These are phyloP conservation scores for Trichoderma oligosporum DNA, from an alignment of 2,329 filamentous ascomycete genomes.

Conservation along the genomic window DNA sequence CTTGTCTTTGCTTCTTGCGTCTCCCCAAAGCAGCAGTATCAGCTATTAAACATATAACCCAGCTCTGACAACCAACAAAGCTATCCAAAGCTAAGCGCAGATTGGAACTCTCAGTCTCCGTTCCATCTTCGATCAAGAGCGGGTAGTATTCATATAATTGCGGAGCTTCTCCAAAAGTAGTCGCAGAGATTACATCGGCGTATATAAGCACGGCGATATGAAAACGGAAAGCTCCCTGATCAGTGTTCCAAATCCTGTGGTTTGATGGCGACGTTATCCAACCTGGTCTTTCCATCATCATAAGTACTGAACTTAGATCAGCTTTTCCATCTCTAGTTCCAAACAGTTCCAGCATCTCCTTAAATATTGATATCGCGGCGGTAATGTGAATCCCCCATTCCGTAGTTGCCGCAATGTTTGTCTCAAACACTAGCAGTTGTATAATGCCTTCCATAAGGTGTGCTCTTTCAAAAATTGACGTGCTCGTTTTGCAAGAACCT, in stretches of 20 bases:
- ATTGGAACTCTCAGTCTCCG: background rate
- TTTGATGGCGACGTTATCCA: background rate
- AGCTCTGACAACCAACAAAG: conserved; percentile 7
- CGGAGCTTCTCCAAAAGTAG: background rate
- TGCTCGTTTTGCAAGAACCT: background rate
- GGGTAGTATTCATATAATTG: background rate
- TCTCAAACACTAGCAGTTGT: conserved; percentile 45
- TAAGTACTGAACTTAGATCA: background rate
- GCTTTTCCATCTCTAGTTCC: background rate
- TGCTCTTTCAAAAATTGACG: conserved; percentile 18
- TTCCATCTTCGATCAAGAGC: background rate
- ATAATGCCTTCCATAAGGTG: conserved; percentile 40
- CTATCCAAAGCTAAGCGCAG: background rate
- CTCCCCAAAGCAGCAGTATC: background rate
- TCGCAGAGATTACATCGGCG: conserved; percentile 19
- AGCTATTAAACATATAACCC: background rate
- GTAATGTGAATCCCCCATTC: conserved; percentile 20
- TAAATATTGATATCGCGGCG: conserved; percentile 1
- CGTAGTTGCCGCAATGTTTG: conserved; percentile 37
- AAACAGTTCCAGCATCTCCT: background rate
- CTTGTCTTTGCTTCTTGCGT: background rate
- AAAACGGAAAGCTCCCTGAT: conserved; percentile 37
- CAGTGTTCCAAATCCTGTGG: conserved; percentile 31
- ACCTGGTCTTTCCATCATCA: background rate
- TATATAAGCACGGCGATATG: conserved; percentile 34